phyloP scores from a whole-genome alignment of 177 flowering plant species.

The Tripterygium wilfordii region DNA sequence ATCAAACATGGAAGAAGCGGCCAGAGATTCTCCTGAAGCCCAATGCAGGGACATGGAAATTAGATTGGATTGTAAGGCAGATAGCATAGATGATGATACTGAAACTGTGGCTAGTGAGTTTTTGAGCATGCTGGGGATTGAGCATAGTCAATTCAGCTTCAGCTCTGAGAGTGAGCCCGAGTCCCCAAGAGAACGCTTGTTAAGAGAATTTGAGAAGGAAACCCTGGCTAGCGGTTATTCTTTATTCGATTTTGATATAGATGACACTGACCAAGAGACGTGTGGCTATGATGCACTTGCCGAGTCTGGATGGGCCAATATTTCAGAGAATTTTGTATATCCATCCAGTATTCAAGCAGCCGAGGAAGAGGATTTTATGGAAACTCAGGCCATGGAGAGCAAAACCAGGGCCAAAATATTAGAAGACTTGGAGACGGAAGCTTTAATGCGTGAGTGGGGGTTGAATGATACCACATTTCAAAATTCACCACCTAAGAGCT shows the following conservation, averaged over 20 bases:
- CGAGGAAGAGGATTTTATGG: conserved; percentile 25
- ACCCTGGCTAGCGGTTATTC: conserved; percentile 46
- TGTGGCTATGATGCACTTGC: conserved; percentile 12
- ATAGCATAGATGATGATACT: conserved; percentile 57
- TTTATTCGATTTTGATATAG: conserved; percentile 37
- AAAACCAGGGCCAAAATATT: conserved; percentile 38
- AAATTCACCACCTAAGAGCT: conserved; percentile 45
- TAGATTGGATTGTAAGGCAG: conserved; percentile 19
- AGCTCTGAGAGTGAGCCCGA: conserved; percentile 88
- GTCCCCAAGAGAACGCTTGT: conserved; percentile 83
- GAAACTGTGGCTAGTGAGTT: conserved; percentile 81
- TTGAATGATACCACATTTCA: conserved; percentile 77
- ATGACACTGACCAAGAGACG: conserved; percentile 16
- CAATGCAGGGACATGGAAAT: conserved; percentile 18
- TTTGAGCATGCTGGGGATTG: conserved; percentile 72
- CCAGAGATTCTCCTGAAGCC: conserved; percentile 29
- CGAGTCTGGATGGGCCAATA: conserved; percentile 17
- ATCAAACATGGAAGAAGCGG: conserved; percentile 36
- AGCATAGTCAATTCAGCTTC: conserved; percentile 60
- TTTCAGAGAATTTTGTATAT: conserved; percentile 34
- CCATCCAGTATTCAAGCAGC: conserved; percentile 19
- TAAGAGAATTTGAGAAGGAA: conserved; percentile 87
- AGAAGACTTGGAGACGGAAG: conserved; percentile 80
- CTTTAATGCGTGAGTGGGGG: conserved; percentile 93
- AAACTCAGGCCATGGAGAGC: conserved; percentile 12